Evolutionary conservation across 192 early-diverging fungal species (phyloP), one percentile per base, ranked within the genome.

Genomic region (Coemansia sp.): DNA sequence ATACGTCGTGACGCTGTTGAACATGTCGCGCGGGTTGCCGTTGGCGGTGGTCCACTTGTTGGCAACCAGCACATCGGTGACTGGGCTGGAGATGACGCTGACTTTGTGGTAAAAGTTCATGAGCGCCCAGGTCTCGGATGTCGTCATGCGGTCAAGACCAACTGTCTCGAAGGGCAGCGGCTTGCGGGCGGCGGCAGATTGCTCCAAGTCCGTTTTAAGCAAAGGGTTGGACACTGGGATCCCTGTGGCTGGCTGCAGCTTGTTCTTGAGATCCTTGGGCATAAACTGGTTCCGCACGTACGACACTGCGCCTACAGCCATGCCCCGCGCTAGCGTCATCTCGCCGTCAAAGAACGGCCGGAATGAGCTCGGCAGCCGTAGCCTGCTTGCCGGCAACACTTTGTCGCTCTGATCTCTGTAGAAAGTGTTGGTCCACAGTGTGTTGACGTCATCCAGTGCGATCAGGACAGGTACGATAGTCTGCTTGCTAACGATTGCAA

Each of bases 11-110:
- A 73, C 68, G 44, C 75, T 72, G 16, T 45, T 60, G 67, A 83
- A 83, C 23, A 83, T 64, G 39, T 73, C 44, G 66, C 80, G 80
- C 24, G 81, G 76, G 67, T 84, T 84, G 35, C 81, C 81, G 39
- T 68, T 68, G 20, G 76, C 66, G 12, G 69, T n/a, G 38, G 75
- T 57, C 76, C 77, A 84, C 60, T 71, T 75, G 26, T 78, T 74
- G 20, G 75, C 75, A 26, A 76, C 80, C 16, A 77, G 52, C 3
- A 51, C 68, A 15, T 74, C 55, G 9, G 80, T 77, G n/a, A 77
- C 62, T 1, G 71, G 75, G 6, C 67, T 48, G 4, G 66, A 43
- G 16, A 77, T 44, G 52, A 83, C n/a, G 18, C 46, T 70, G 11
- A 67, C 64, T 45, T 46, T 30, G 39, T 71, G 75, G 66, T 83